These are phyloP conservation scores for Pseudogymnoascus sp. DNA, from an alignment of 2,329 filamentous ascomycete species.

Conservation along the genomic window DNA sequence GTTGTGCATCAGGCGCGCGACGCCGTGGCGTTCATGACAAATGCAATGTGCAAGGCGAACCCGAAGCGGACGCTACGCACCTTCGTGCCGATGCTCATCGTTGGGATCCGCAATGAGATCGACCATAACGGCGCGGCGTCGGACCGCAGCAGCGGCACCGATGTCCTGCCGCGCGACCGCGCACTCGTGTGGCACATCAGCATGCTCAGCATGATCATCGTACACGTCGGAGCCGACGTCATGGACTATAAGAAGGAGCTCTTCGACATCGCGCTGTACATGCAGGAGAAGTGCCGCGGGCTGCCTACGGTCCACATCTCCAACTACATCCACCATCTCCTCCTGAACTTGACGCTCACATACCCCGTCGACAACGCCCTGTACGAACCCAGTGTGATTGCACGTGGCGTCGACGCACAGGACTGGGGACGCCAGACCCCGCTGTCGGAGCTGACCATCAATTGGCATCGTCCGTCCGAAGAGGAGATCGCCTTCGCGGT, in stretches of 20 bases:
- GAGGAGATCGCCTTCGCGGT: constrained; percentile 84
- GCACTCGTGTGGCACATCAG: constrained; percentile 95
- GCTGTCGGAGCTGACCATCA: constrained; percentile 69
- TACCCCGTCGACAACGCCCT: constrained; percentile 86
- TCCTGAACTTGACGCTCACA: constrained; percentile 88
- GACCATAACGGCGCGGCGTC: constrained; percentile 94
- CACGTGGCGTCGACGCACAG: constrained; percentile 61
- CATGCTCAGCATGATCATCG: constrained; percentile 95
- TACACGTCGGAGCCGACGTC: constrained; percentile 87
- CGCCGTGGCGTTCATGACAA: constrained; percentile 98
- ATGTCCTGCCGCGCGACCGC: constrained; percentile 85
- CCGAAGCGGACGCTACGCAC: constrained; percentile 87
- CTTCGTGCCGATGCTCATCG: constrained; percentile 81
- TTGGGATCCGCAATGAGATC: constrained; percentile 92
- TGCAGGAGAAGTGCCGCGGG: constrained; percentile 92
- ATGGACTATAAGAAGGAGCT: constrained; percentile 83
- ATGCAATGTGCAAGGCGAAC: constrained; percentile 90
- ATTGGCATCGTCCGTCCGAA: constrained; percentile 79
- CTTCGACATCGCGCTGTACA: constrained; percentile 84
- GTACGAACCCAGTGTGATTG: constrained; percentile 70
- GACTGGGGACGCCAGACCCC: constrained; percentile 80
- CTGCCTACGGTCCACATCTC: constrained; percentile 93
- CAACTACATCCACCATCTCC: constrained; percentile 92
- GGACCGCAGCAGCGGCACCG: constrained; percentile 83
- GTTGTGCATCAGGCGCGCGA: constrained; percentile 95